Conservation (phyloP, 257 asterid genomes). For the Solanum bulbocastanum region DNA sequence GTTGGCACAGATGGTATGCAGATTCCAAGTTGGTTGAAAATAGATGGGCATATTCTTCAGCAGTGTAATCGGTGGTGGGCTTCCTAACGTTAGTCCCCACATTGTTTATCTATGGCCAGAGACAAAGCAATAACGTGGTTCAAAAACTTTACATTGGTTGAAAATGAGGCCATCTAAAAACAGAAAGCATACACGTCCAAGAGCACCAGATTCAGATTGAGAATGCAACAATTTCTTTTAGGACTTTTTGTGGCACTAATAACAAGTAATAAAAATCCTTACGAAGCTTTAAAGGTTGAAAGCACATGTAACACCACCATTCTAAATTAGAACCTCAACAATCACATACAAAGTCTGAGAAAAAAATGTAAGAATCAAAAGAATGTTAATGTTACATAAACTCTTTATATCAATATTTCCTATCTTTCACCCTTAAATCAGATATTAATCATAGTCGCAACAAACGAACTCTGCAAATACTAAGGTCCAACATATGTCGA, state of each 20-base stretch:
- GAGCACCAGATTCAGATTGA: neutral
- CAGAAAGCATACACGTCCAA: neutral
- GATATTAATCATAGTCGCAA: neutral
- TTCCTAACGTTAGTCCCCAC: slow-evolving; percentile 89
- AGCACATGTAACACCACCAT: neutral
- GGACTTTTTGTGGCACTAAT: neutral
- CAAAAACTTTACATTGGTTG: neutral
- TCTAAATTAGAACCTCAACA: neutral
- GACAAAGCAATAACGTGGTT: neutral
- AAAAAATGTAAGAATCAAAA: neutral
- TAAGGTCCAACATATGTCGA: neutral
- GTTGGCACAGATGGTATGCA: slow-evolving; percentile 78
- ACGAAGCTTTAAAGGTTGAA: neutral
- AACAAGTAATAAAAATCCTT: neutral
- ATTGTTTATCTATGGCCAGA: slow-evolving; percentile 55
- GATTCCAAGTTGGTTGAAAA: slow-evolving; percentile 84
- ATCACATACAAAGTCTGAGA: neutral
- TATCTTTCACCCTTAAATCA: neutral
- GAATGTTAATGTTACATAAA: neutral
- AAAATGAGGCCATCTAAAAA: neutral
- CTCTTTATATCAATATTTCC: neutral
- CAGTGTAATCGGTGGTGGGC: slow-evolving; percentile 65
- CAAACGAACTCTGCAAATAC: neutral
- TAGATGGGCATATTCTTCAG: slow-evolving; percentile 61
- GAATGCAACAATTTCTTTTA: neutral